Evolutionary conservation across 2,329 filamentous ascomycete genomes (phyloP).

Genomic region (Nigrograna mackinnonii): DNA sequence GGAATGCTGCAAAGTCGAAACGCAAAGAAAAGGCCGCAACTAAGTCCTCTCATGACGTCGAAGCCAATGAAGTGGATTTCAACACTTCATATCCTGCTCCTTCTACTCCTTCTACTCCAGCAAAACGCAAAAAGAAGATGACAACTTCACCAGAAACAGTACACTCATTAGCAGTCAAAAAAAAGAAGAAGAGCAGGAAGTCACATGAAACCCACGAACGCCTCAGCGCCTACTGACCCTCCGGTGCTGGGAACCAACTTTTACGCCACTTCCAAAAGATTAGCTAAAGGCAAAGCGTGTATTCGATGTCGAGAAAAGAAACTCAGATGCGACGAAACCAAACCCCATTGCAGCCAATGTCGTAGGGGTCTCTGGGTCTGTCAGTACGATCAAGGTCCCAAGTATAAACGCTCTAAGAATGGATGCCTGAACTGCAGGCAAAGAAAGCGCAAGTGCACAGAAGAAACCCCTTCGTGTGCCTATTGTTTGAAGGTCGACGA

Average conservation of each 20-base stretch:
- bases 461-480: slow-evolving; percentile 32
- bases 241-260: background rate
- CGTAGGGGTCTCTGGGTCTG: slow-evolving; percentile 29
- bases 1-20: too few species aligned
- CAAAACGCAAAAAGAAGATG: too few species aligned
- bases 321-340: slow-evolving; percentile 34
- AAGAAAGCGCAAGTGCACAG: slow-evolving; percentile 32
- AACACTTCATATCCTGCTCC: too few species aligned
- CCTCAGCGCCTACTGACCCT: background rate
- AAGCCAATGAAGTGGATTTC: too few species aligned
- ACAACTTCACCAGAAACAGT: too few species aligned
- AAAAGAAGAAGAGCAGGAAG: slow-evolving; percentile 13
- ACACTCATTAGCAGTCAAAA: slow-evolving; percentile 18
- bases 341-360: slow-evolving; percentile 35
- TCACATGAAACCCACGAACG: background rate
- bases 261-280: slow-evolving; percentile 3
- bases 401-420: slow-evolving; percentile 30
- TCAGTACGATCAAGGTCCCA: slow-evolving; percentile 21
- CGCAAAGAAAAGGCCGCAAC: too few species aligned
- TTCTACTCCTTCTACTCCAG: too few species aligned
- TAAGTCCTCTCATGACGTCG: too few species aligned
- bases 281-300: slow-evolving; percentile 21
- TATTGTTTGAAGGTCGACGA: slow-evolving; percentile 31
- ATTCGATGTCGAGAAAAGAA: slow-evolving; percentile 26
- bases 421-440: slow-evolving; percentile 33